Percentiles rank a stretch among this genome's conserved stretches.
Conservation (phyloP, 768 basidiomycete genomes). For the Termitomyces sp. region DNA sequence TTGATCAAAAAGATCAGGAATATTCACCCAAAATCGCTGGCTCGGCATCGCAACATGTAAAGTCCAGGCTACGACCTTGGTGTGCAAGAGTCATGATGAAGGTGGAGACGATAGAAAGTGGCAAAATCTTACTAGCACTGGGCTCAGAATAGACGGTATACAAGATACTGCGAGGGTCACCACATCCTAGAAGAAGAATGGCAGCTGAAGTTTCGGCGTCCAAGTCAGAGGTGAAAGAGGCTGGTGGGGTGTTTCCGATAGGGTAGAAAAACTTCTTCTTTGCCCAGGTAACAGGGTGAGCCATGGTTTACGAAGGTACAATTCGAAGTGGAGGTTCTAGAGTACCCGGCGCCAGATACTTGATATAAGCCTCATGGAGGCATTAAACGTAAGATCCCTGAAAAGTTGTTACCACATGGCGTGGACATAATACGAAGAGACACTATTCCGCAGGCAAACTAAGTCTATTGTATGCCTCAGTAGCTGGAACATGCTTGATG, state of each 20-base stretch:
- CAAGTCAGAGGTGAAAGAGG: constrained; percentile 44
- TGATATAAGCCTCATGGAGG: not conserved
- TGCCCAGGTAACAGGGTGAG: constrained; percentile 42
- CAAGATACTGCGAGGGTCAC: constrained; percentile 52
- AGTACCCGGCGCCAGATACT: not conserved
- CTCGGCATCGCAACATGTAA: constrained; percentile 51
- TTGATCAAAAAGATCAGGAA: not conserved
- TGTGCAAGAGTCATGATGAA: not conserved
- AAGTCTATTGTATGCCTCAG: too few species aligned
- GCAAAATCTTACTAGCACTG: constrained; percentile 19
- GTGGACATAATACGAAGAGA: not conserved
- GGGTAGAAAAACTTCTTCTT: constrained; percentile 52
- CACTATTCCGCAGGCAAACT: not conserved
- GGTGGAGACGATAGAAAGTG: not conserved
- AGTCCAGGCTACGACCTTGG: constrained; percentile 34
- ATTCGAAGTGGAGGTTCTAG: too few species aligned
- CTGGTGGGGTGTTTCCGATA: constrained; percentile 56
- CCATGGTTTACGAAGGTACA: constrained; percentile 27
- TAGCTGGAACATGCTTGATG: not conserved
- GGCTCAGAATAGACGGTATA: constrained; percentile 41
- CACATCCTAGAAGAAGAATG: constrained; percentile 54
- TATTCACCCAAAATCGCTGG: constrained; percentile 41
- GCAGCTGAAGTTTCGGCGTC: constrained; percentile 44
- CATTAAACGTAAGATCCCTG: not conserved
- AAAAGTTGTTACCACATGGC: not conserved